A percentile compares a stretch with the other conserved stretches of the same genome.
Conservation (phyloP, 345 rosid species). For the Carallia pectinifolia region DNA sequence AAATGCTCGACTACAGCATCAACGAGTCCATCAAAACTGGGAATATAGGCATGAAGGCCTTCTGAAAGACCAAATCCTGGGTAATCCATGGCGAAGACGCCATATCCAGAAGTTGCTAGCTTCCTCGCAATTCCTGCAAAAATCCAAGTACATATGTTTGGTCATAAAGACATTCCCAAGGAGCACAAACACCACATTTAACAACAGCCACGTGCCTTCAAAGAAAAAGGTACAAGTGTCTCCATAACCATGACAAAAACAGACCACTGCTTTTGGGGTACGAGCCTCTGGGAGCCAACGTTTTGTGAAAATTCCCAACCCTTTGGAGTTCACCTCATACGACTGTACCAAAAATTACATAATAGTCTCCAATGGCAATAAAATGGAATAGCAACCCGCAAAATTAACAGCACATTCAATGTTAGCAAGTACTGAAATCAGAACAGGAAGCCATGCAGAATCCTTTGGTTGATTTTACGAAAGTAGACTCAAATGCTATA, state of each 20-base stretch:
- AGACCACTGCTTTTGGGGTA: conserved; percentile 70
- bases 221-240: conserved; percentile 95
- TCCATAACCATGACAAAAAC: conserved; percentile 93
- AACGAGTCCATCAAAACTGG: conserved; percentile 72
- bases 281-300: conserved; percentile 76
- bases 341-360: conserved; percentile 38
- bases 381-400: not conserved
- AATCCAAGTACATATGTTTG: conserved; percentile 8
- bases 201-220: conserved; percentile 60
- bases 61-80: conserved; percentile 97
- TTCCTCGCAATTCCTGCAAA: conserved; percentile 82
- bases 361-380: conserved; percentile 5
- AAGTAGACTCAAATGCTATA: not conserved
- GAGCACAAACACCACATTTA: conserved; percentile 12
- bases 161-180: conserved; percentile 15
- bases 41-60: conserved; percentile 84
- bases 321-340: conserved; percentile 79
- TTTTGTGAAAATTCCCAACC: conserved; percentile 76
- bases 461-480: not conserved
- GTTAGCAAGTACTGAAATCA: not conserved
- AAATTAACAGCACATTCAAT: not conserved
- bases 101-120: conserved; percentile 77
- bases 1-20: conserved; percentile 82
- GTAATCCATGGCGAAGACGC: conserved; percentile 92
- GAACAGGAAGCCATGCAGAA: not conserved